phyloP scores from a whole-genome alignment of 2,329 filamentous ascomycete species.

The Metarhizium guizhouense region DNA sequence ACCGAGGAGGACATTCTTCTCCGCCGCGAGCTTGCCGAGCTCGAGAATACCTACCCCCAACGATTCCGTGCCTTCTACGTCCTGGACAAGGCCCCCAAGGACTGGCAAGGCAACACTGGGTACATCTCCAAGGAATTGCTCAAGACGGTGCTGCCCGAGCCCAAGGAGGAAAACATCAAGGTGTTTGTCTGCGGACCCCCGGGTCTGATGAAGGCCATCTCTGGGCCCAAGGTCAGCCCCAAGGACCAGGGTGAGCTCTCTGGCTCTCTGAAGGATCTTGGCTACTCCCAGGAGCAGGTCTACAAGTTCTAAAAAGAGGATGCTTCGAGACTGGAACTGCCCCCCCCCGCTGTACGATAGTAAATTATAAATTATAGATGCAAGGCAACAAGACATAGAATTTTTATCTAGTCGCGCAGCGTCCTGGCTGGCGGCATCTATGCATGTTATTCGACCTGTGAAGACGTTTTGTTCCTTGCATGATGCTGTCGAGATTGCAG shows the following conservation, averaged over 20 bases:
- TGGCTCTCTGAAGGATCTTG: constrained; percentile 75
- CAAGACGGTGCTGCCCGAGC: constrained; percentile 90
- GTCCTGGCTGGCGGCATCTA: too few species aligned
- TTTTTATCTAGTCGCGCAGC: too few species aligned
- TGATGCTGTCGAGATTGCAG: too few species aligned
- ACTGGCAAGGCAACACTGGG: constrained; percentile 70
- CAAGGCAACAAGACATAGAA: too few species aligned
- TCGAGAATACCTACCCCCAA: constrained; percentile 93
- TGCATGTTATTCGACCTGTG: too few species aligned
- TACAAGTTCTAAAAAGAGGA: constrained; percentile 68
- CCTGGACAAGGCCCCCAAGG: constrained; percentile 73
- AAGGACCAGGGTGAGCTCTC: constrained; percentile 85
- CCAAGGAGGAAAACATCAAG: constrained; percentile 88
- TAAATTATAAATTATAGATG: too few species aligned
- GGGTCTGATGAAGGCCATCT: constrained; percentile 86
- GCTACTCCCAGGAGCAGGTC: constrained; percentile 64
- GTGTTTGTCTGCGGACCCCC: constrained; percentile 93
- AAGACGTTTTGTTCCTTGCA: too few species aligned
- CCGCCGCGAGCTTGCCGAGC: constrained; percentile 71
- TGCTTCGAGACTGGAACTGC: too few species aligned
- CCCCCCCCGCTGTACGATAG: too few species aligned
- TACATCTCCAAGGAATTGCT: constrained; percentile 84
- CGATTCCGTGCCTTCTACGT: constrained; percentile 94
- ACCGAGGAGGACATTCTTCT: constrained; percentile 85
- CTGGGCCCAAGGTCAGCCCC: constrained; percentile 83